phyloP scores from a whole-genome alignment of 208 protist species.

The Trichomonas tenax region DNA sequence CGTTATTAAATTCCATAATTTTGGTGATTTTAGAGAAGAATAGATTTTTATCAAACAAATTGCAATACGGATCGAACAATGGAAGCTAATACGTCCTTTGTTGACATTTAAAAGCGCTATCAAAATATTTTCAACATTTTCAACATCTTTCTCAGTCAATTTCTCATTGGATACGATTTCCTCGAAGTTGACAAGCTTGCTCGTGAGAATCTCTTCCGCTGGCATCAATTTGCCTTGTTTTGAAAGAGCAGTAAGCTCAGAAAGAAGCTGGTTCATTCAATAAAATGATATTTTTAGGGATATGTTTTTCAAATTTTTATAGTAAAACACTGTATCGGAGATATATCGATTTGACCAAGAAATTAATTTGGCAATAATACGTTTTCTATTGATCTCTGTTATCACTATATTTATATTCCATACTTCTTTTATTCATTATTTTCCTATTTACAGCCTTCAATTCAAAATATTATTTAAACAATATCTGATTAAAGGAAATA shows the following conservation, averaged over 20 bases:
- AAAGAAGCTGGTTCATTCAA: not conserved
- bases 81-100: not conserved
- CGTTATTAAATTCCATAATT: slow-evolving; percentile 11
- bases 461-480: too few species aligned
- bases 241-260: not conserved
- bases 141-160: not conserved
- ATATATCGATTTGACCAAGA: too few species aligned
- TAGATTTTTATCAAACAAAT: not conserved
- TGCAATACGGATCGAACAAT: not conserved
- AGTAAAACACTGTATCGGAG: too few species aligned
- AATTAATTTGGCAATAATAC: too few species aligned
- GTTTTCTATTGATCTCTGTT: too few species aligned
- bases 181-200: not conserved
- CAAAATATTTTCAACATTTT: not conserved
- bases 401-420: too few species aligned
- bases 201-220: not conserved
- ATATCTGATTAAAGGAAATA: too few species aligned
- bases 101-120: not conserved
- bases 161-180: not conserved
- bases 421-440: too few species aligned
- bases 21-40: not conserved
- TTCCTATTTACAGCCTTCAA: too few species aligned
- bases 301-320: too few species aligned
- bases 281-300: not conserved
- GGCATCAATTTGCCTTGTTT: not conserved